phyloP scores from a whole-genome alignment of 202 grass and related monocot species.

The Dendrocalamus latiflorus region DNA sequence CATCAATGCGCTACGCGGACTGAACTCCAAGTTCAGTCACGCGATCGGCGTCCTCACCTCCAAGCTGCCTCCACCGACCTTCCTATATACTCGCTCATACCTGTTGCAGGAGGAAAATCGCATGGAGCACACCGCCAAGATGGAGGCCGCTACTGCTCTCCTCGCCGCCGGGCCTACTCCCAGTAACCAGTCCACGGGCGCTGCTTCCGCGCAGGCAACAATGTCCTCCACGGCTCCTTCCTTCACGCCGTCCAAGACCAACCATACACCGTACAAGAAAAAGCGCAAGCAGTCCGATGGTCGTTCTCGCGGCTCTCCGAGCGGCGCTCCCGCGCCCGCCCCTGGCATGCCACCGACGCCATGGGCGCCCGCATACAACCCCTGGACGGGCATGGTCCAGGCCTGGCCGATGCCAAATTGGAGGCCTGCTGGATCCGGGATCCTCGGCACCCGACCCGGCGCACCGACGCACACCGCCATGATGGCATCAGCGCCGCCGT shows the following conservation, averaged over 20 bases:
- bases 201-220: too few species aligned
- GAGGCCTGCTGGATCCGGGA: neutral
- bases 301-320: neutral
- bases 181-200: neutral
- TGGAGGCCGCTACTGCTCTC: neutral
- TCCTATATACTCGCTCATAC: neutral
- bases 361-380: neutral
- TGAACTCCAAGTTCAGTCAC: neutral
- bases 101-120: neutral
- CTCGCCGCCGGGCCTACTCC: fast-evolving
- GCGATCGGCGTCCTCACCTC: neutral
- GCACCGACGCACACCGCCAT: neutral
- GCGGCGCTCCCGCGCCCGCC: too few species aligned
- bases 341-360: too few species aligned
- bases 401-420: neutral
- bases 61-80: neutral
- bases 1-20: neutral
- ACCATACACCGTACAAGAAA: neutral
- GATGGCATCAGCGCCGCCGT: neutral
- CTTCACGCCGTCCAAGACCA: neutral
- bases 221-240: too few species aligned
- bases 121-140: neutral
- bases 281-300: neutral
- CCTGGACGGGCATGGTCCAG: neutral
- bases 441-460: neutral